These are phyloP conservation scores for Martensiomyces pterosporus DNA, from an alignment of 192 early-diverging fungal genomes.

Conservation along the genomic window DNA sequence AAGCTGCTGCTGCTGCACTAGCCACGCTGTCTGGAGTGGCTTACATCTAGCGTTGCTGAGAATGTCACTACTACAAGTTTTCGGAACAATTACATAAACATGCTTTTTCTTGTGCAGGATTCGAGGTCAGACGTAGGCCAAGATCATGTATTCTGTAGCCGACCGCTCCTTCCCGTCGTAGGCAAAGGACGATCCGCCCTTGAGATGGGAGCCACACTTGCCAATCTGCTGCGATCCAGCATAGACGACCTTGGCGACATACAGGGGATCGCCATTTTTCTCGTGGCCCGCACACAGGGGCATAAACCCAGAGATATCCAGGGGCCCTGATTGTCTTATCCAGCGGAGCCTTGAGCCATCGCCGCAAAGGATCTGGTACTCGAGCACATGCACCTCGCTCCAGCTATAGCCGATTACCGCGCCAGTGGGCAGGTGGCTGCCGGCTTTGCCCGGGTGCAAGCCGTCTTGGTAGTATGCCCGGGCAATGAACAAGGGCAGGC, in stretches of 20 bases:
- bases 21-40: too few species aligned
- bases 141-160: neutral
- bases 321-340: neutral
- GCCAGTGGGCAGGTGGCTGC: neutral
- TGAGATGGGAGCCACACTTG: neutral
- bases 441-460: neutral
- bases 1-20: too few species aligned
- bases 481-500: neutral
- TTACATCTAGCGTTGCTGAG: too few species aligned
- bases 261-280: neutral
- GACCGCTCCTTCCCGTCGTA: neutral
- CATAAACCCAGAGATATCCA: neutral
- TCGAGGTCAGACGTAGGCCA: neutral
- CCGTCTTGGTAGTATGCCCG: neutral
- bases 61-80: too few species aligned
- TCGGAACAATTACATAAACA: too few species aligned
- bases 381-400: neutral
- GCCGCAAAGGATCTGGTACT: neutral
- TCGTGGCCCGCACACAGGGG: neutral
- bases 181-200: neutral
- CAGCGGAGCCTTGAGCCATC: neutral
- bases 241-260: neutral
- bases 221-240: neutral
- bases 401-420: neutral
- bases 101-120: neutral